phyloP scores from a whole-genome alignment of 352 stramenopile species.

The Phytophthora brassicae region DNA sequence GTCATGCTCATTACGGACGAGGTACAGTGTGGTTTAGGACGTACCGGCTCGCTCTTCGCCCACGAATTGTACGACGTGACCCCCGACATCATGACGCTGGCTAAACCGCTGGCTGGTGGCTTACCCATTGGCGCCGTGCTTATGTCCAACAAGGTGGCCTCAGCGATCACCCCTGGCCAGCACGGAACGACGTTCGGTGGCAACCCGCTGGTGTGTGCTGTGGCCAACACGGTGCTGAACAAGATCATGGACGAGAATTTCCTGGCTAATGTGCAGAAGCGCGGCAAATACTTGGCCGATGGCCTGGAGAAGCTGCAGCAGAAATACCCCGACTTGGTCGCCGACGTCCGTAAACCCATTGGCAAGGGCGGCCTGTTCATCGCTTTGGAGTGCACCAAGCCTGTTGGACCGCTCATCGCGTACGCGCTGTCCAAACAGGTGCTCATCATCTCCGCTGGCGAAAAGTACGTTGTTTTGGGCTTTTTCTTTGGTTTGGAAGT shows the following conservation, averaged over 20 bases:
- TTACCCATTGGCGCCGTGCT: constrained; percentile 97
- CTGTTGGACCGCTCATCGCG: constrained; percentile 61
- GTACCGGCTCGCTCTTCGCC: constrained; percentile 94
- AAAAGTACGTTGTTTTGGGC: constrained; percentile 83
- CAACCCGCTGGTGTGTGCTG: constrained; percentile 95
- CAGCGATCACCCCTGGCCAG: constrained; percentile 90
- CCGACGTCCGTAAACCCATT: constrained; percentile 64
- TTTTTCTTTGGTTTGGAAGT: not conserved
- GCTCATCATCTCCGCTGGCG: constrained; percentile 80
- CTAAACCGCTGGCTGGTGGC: constrained; percentile 96
- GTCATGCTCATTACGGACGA: constrained; percentile 98
- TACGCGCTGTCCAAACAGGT: constrained; percentile 76
- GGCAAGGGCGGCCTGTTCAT: constrained; percentile 78
- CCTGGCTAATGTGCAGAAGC: constrained; percentile 71
- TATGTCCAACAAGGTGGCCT: constrained; percentile 88
- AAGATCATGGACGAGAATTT: constrained; percentile 76
- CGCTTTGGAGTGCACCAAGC: constrained; percentile 74
- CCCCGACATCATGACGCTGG: constrained; percentile 96
- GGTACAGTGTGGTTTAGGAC: constrained; percentile 97
- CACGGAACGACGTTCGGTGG: constrained; percentile 97
- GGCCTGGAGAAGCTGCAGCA: constrained; percentile 63
- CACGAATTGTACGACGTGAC: constrained; percentile 93
- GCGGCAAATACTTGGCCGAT: constrained; percentile 56
- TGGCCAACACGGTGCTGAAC: constrained; percentile 80
- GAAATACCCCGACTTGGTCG: constrained; percentile 74